Percentiles rank a stretch among this genome's conserved stretches.
Evolutionary conservation across 257 asterid genomes (phyloP).

Genomic region (Nicotiana undulata): DNA sequence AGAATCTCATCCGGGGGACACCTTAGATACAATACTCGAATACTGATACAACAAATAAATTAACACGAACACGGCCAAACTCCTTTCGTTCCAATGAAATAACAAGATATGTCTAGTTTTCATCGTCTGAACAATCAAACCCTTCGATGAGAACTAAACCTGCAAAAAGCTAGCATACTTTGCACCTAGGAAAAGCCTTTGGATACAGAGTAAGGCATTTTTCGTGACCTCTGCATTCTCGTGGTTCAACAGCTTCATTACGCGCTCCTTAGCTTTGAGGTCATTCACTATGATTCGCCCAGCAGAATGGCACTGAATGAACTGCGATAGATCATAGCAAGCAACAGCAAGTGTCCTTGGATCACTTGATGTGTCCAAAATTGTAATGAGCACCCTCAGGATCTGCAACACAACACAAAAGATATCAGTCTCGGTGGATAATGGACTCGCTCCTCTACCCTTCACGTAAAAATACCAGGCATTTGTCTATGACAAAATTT

Average conservation of each 20-base stretch:
- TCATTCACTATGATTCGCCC: constrained; percentile 83
- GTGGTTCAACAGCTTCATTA: constrained; percentile 92
- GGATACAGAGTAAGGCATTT: constrained; percentile 90
- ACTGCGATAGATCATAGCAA: constrained; percentile 87
- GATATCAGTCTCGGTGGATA: background rate
- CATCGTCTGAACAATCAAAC: background rate
- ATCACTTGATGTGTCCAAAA: constrained; percentile 78
- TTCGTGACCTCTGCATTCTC: constrained; percentile 87
- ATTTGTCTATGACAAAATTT: too few species aligned
- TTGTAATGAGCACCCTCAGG: constrained; percentile 75
- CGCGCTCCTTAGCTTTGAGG: constrained; percentile 93
- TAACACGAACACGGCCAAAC: background rate
- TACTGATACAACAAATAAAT: background rate
- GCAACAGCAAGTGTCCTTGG: constrained; percentile 88
- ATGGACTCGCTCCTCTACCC: too few species aligned
- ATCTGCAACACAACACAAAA: constrained; percentile 38
- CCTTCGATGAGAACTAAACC: constrained; percentile 20
- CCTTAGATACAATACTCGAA: background rate
- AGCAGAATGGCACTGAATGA: constrained; percentile 86
- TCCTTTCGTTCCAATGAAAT: background rate
- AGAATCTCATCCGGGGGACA: background rate
- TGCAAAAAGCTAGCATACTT: constrained; percentile 95
- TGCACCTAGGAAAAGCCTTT: constrained; percentile 92
- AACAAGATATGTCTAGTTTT: background rate
- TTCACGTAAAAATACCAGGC: too few species aligned